Percentiles rank a stretch among this genome's conserved stretches.
These are phyloP conservation scores for Boletus coccyginus DNA, from an alignment of 768 basidiomycete genomes.

Conservation along the genomic window DNA sequence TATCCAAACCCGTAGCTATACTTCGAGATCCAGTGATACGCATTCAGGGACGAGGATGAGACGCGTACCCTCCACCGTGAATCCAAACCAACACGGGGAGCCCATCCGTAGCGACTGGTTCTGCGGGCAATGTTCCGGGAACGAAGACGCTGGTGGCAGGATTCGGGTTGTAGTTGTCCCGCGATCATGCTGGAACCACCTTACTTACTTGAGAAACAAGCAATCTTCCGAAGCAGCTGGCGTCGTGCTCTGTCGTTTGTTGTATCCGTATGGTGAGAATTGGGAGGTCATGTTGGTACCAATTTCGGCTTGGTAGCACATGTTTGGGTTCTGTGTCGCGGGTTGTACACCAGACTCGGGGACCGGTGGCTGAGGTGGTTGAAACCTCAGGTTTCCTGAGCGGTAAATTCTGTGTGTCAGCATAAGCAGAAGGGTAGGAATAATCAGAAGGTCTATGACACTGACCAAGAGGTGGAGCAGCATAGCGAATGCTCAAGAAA, in stretches of 20 bases:
- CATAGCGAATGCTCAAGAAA: constrained; percentile 40
- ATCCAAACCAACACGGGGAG: constrained; percentile 37
- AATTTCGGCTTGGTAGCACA: constrained; percentile 20
- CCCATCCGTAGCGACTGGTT: background rate
- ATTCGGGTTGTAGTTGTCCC: no score
- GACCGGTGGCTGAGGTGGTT: constrained; percentile 27
- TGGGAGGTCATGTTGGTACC: constrained; percentile 10
- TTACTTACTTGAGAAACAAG: constrained; percentile 22
- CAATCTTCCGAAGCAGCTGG: constrained; percentile 31
- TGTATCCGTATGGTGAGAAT: background rate
- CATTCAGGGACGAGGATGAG: background rate
- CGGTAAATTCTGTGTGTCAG: background rate
- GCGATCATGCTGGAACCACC: no score
- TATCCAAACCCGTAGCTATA: constrained; percentile 24
- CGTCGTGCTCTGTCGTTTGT: constrained; percentile 7
- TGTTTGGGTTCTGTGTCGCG: constrained; percentile 25
- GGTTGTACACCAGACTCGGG: constrained; percentile 18
- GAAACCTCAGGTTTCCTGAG: constrained; percentile 25
- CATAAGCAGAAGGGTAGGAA: background rate
- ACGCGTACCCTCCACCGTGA: constrained; percentile 34
- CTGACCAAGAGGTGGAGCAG: constrained; percentile 46
- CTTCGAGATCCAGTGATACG: background rate
- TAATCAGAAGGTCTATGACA: background rate
- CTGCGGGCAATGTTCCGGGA: constrained; percentile 1
- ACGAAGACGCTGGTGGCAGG: constrained; percentile 8